phyloP scores from a whole-genome alignment of 257 asterid genomes.

The Ilex aquifolium region DNA sequence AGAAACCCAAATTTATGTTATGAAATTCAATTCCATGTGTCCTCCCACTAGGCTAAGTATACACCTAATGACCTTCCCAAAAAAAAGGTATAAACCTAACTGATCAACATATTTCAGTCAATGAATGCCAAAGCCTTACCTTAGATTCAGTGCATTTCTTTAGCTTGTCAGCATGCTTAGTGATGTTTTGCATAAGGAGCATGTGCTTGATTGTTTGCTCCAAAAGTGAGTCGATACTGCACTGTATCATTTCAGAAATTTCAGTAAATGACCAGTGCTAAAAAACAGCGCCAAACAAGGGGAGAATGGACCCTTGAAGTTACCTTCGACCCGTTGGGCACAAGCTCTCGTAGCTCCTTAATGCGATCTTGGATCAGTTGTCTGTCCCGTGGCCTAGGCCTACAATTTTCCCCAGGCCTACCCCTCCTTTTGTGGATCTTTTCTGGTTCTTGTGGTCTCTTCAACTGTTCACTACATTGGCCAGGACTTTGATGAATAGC shows the following conservation, averaged over 20 bases:
- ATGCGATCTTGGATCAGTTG: constrained; percentile 96
- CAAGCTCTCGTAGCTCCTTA: constrained; percentile 87
- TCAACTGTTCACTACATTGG: constrained; percentile 62
- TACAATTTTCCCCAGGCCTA: constrained; percentile 86
- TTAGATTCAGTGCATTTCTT: constrained; percentile 62
- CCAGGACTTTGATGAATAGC: constrained; percentile 67
- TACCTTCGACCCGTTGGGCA: constrained; percentile 93
- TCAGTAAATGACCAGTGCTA: constrained; percentile 25
- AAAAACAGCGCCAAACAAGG: constrained; percentile 6
- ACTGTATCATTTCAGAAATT: constrained; percentile 50
- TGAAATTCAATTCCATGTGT: background rate
- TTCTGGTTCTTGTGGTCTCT: constrained; percentile 42
- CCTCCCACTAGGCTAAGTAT: background rate
- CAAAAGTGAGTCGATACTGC: constrained; percentile 95
- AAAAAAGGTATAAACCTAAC: too few relatives aligned
- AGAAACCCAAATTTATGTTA: too few relatives aligned
- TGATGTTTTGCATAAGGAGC: constrained; percentile 78
- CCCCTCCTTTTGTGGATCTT: constrained; percentile 72
- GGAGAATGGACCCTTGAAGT: constrained; percentile 9
- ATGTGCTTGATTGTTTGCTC: constrained; percentile 87
- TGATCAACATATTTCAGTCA: too few relatives aligned
- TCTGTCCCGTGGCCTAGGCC: constrained; percentile 98
- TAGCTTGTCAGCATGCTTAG: constrained; percentile 84
- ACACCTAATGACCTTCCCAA: background rate
- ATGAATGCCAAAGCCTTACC: constrained; percentile 27